Conservation (phyloP, 2,329 filamentous ascomycete genomes). For the Beauveria pseudobassiana region DNA sequence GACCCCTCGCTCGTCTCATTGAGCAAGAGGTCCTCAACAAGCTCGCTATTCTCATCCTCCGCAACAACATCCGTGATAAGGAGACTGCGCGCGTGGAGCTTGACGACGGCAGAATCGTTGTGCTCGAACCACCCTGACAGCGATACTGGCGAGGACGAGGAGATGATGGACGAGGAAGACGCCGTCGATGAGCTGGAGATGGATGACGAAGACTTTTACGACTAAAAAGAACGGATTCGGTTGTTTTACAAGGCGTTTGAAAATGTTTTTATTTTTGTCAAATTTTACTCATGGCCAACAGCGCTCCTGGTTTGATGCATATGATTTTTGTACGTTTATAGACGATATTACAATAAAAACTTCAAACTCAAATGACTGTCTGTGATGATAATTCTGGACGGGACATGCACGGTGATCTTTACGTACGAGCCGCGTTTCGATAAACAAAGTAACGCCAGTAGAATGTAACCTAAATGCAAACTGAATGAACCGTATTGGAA, state of each 20-base stretch:
- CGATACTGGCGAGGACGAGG: constrained; percentile 54
- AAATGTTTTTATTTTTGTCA: neutral
- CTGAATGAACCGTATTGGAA: neutral
- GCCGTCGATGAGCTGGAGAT: constrained; percentile 63
- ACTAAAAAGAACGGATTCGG: constrained; percentile 19
- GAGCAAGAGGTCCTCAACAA: constrained; percentile 96
- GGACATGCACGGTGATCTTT: neutral
- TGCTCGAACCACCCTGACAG: constrained; percentile 75
- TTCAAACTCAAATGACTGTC: neutral
- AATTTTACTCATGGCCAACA: neutral
- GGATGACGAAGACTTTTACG: constrained; percentile 52
- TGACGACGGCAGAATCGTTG: constrained; percentile 69
- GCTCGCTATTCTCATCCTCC: constrained; percentile 82
- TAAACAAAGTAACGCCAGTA: neutral
- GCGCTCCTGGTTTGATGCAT: neutral
- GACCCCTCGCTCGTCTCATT: constrained; percentile 81
- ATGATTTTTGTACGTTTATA: constrained; percentile 4
- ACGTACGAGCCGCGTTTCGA: neutral
- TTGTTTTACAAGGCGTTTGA: neutral
- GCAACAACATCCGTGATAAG: constrained; percentile 77
- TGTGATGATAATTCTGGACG: neutral
- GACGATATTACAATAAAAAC: neutral
- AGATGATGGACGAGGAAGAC: constrained; percentile 67
- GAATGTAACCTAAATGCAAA: neutral
- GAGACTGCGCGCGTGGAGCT: constrained; percentile 76